Percentiles rank a stretch among this genome's conserved stretches.
These are phyloP conservation scores for Phytopythium sindhum DNA, from an alignment of 352 stramenopile species.

Conservation along the genomic window DNA sequence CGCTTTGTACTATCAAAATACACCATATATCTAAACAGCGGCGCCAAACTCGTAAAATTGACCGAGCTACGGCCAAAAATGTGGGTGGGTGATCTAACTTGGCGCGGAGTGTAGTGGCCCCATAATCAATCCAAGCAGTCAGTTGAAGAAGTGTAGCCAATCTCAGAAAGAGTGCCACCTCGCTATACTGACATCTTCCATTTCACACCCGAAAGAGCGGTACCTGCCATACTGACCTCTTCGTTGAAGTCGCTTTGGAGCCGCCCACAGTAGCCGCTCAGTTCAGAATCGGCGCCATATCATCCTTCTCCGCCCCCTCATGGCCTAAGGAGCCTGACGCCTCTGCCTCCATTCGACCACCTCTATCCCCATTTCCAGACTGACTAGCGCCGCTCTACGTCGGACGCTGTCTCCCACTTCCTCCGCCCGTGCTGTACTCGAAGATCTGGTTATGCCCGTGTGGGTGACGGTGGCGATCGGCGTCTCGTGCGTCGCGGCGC, in stretches of 20 bases:
- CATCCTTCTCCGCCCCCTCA: too few species aligned
- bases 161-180: too few species aligned
- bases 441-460: slow-evolving; percentile 4
- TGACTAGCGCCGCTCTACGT: background rate
- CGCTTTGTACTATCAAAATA: too few species aligned
- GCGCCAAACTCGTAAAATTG: too few species aligned
- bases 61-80: too few species aligned
- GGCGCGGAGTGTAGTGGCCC: too few species aligned
- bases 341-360: background rate
- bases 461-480: slow-evolving; percentile 14
- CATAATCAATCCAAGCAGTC: too few species aligned
- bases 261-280: slow-evolving; percentile 1
- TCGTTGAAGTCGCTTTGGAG: background rate
- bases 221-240: background rate
- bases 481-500: slow-evolving; percentile 14
- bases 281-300: background rate
- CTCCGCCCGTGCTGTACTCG: background rate
- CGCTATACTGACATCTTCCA: background rate
- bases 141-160: too few species aligned
- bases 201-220: too few species aligned
- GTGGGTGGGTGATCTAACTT: too few species aligned
- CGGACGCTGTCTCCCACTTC: background rate
- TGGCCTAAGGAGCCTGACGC: background rate
- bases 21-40: too few species aligned
- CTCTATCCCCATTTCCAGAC: background rate